A percentile compares a stretch with the other conserved stretches of the same genome.
Conservation (phyloP, 2,329 filamentous ascomycete genomes). For the Stagonosporopsis tanaceti region DNA sequence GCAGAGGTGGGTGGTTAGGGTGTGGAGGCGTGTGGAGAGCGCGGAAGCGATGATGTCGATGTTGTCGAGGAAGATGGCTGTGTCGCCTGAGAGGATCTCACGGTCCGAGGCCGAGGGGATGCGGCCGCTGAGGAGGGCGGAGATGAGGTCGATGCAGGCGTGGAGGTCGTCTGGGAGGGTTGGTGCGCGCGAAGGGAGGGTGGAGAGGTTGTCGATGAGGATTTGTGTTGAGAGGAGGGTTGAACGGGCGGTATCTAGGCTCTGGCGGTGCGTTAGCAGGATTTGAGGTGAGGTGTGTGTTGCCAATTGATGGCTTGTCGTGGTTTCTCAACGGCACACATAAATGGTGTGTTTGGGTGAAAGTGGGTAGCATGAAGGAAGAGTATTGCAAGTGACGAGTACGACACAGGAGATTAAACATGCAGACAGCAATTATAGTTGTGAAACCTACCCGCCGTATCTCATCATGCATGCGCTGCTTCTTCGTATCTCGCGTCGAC, state of each 20-base stretch:
- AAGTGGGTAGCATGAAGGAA: too few species aligned
- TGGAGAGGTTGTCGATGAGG: constrained; percentile 45
- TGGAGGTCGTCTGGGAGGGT: constrained; percentile 54
- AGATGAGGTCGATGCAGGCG: constrained; percentile 53
- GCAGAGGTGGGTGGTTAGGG: constrained; percentile 43
- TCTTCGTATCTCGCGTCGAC: constrained; percentile 54
- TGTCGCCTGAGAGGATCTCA: constrained; percentile 51
- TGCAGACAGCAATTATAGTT: too few species aligned
- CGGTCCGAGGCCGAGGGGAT: constrained; percentile 46
- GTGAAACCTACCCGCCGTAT: constrained; percentile 47
- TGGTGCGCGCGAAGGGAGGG: constrained; percentile 45
- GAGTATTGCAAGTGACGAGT: too few species aligned
- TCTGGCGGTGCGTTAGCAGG: constrained; percentile 37
- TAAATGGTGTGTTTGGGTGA: background rate
- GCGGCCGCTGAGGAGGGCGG: constrained; percentile 50
- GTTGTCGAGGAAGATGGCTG: constrained; percentile 52
- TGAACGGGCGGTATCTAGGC: constrained; percentile 47
- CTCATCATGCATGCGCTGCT: constrained; percentile 52
- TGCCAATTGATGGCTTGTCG: background rate
- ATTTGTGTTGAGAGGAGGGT: constrained; percentile 44
- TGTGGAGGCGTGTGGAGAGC: constrained; percentile 45
- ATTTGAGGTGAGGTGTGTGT: background rate
- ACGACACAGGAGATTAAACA: too few species aligned
- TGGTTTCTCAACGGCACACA: background rate
- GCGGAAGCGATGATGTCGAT: constrained; percentile 44